phyloP scores from a whole-genome alignment of 2,329 filamentous ascomycete genomes.

The Aspergillus tamarii region DNA sequence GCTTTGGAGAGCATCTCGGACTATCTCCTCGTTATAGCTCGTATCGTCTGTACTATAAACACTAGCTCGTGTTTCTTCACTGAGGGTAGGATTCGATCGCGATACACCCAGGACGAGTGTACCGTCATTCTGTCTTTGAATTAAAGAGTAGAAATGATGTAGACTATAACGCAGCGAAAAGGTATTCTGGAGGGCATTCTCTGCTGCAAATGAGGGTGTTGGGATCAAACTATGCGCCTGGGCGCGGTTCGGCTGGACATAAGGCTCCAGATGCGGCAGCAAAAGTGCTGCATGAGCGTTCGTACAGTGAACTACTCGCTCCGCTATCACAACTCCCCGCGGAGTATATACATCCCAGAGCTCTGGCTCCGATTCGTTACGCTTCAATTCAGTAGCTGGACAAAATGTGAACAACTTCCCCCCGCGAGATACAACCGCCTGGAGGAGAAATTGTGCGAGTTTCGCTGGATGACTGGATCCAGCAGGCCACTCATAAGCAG shows the following conservation, averaged over 20 bases:
- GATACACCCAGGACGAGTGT: constrained; percentile 47
- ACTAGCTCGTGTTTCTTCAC: constrained; percentile 18
- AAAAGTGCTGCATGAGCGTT: constrained; percentile 30
- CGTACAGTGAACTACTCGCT: constrained; percentile 29
- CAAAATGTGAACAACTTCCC: constrained; percentile 49
- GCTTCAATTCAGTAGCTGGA: constrained; percentile 37
- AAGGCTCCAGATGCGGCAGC: constrained; percentile 25
- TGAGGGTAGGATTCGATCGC: constrained; percentile 41
- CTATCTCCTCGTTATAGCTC: constrained; percentile 44
- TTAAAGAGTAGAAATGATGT: constrained; percentile 55
- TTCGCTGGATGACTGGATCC: constrained; percentile 55
- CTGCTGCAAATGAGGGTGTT: not conserved
- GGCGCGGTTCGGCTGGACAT: constrained; percentile 39
- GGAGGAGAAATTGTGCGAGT: constrained; percentile 53
- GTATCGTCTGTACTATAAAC: constrained; percentile 44
- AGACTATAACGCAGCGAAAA: constrained; percentile 52
- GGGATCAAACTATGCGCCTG: constrained; percentile 1
- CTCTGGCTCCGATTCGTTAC: not conserved
- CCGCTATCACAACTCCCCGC: constrained; percentile 20
- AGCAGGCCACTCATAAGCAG: constrained; percentile 57
- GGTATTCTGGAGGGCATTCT: constrained; percentile 39
- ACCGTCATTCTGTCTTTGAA: constrained; percentile 49
- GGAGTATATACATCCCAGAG: constrained; percentile 6
- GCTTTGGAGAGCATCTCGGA: constrained; percentile 38
- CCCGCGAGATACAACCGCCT: constrained; percentile 41